Percentiles rank a stretch among this genome's conserved stretches.
Conservation (phyloP, 1,139 yeast species). For the Neolecta irregularis region DNA sequence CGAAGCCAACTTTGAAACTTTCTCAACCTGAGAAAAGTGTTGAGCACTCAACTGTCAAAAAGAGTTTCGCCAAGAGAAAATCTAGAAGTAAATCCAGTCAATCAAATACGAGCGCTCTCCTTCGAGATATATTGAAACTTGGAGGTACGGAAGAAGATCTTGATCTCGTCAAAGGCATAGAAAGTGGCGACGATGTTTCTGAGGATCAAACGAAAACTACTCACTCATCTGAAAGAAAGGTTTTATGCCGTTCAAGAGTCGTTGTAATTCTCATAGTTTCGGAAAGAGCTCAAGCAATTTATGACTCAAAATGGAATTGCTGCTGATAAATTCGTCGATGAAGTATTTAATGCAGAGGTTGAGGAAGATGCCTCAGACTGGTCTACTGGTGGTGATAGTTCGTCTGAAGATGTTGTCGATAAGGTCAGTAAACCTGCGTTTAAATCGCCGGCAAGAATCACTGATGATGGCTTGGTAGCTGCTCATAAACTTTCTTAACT, state of each 20-base stretch:
- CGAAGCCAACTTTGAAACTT: no score
- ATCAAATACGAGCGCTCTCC: no score
- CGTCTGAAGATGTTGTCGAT: constrained; percentile 23
- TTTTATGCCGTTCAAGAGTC: constrained; percentile 35
- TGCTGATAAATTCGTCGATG: constrained; percentile 42
- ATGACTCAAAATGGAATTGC: constrained; percentile 39
- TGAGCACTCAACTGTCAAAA: no score
- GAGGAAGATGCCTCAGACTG: constrained; percentile 27
- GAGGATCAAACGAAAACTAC: constrained; percentile 10
- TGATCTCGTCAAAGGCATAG: constrained; percentile 35
- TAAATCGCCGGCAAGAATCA: constrained; percentile 20
- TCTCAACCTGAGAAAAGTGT: no score
- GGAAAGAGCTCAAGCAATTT: constrained; percentile 23
- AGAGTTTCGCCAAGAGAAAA: no score
- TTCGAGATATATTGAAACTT: constrained; percentile 26
- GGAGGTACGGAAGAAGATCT: constrained; percentile 61
- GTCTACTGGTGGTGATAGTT: constrained; percentile 23
- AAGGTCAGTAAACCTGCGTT: constrained; percentile 18
- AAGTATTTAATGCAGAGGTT: constrained; percentile 41
- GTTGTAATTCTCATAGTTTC: constrained; percentile 51
- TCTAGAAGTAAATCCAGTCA: constrained; percentile 12
- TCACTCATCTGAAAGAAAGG: constrained; percentile 25
- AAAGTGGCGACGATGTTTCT: constrained; percentile 31
- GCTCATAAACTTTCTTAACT: constrained; percentile 11
- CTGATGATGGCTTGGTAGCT: constrained; percentile 30